These are phyloP conservation scores for Tetraselmis striata DNA, from an alignment of 139 green algal species.

Conservation along the genomic window DNA sequence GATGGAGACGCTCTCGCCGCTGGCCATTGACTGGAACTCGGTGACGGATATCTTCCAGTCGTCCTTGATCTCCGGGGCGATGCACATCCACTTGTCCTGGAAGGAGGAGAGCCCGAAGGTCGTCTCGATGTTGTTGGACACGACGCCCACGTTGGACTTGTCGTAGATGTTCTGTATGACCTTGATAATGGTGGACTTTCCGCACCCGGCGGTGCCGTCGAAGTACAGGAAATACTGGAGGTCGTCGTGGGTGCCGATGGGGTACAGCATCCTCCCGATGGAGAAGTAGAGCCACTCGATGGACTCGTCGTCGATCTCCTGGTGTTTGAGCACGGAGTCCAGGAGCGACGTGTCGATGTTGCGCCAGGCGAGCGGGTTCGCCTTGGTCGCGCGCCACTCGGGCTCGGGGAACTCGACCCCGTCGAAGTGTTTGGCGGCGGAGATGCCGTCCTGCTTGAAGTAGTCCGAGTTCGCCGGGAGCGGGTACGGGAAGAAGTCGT, in stretches of 20 bases:
- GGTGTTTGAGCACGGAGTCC: conserved; percentile 16
- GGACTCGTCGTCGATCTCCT: conserved; percentile 3
- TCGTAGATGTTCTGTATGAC: conserved; percentile 2
- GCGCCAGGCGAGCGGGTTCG: background rate
- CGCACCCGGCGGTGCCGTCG: conserved; percentile 9
- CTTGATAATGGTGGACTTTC: conserved; percentile 20
- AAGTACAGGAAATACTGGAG: conserved; percentile 19
- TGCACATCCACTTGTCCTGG: conserved; percentile 16
- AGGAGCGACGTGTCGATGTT: conserved; percentile 10
- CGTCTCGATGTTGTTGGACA: conserved; percentile 31
- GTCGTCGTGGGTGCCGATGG: conserved; percentile 9
- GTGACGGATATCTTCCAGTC: conserved; percentile 12
- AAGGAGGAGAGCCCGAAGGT: conserved; percentile 21
- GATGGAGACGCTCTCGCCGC: conserved; percentile 11
- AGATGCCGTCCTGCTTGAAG: background rate
- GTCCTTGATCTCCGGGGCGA: conserved; percentile 18
- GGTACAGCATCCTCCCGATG: conserved; percentile 19
- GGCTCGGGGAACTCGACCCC: background rate
- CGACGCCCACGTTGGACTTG: conserved; percentile 11
- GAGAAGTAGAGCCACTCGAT: conserved; percentile 13
- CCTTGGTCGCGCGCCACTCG: background rate
- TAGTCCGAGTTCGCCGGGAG: background rate
- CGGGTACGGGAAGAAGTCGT: conserved; percentile 8
- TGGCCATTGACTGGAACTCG: conserved; percentile 24
- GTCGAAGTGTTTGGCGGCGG: conserved; percentile 16